Conservation (phyloP, 306 rosid species). For the Trifolium pratense region DNA sequence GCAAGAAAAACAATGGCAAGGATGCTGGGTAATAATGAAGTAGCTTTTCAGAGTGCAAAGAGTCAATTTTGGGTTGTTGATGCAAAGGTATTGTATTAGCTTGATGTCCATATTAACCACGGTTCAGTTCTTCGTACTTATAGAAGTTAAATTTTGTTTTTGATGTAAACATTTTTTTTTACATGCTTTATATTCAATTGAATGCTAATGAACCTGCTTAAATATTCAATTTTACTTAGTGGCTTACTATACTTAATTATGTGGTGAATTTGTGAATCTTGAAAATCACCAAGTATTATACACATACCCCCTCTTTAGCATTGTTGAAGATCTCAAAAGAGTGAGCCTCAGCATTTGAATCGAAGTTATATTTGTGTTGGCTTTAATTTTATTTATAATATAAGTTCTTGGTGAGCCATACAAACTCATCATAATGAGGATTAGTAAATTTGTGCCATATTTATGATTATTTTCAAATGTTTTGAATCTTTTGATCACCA, state of each 20-base stretch:
- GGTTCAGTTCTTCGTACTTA: background rate
- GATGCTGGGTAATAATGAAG: slow-evolving; percentile 92
- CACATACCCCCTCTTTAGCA: slow-evolving; percentile 10
- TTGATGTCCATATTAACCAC: slow-evolving; percentile 27
- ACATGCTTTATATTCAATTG: slow-evolving; percentile 19
- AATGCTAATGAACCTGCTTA: background rate
- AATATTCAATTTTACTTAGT: background rate
- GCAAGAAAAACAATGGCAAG: slow-evolving; percentile 99
- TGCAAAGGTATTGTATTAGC: slow-evolving; percentile 64
- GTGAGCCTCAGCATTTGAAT: background rate
- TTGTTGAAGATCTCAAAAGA: slow-evolving; percentile 11
- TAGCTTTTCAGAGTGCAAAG: slow-evolving; percentile 82
- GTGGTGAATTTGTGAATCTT: slow-evolving; percentile 7
- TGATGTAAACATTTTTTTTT: background rate
- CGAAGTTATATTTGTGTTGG: slow-evolving; percentile 15
- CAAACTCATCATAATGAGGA: slow-evolving; percentile 4
- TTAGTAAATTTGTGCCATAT: slow-evolving; percentile 14
- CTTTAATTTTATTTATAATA: slow-evolving; percentile 32
- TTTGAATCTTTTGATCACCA: slow-evolving; percentile 32
- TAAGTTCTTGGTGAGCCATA: slow-evolving; percentile 19
- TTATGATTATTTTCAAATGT: slow-evolving; percentile 20
- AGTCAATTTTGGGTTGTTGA: slow-evolving; percentile 99
- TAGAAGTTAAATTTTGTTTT: slow-evolving; percentile 14
- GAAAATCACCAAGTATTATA: background rate
- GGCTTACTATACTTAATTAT: background rate